These are phyloP conservation scores for Solanum tarijense DNA, from an alignment of 257 asterid species.

Conservation along the genomic window DNA sequence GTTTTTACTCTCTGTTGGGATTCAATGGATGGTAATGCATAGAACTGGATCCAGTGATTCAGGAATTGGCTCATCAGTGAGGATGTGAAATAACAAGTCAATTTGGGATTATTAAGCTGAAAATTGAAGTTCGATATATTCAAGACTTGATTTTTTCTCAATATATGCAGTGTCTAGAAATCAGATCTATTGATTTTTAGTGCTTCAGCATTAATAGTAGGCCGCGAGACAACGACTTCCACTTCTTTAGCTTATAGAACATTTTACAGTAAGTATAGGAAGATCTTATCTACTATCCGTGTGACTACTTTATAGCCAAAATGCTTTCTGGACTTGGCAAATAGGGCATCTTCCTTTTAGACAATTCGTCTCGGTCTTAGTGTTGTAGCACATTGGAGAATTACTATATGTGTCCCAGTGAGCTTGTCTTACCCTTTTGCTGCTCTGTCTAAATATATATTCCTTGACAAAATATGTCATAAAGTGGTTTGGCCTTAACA, in stretches of 20 bases:
- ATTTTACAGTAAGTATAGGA: not conserved
- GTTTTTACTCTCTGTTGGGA: not conserved
- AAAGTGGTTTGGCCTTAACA: not conserved
- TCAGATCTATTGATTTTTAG: not conserved
- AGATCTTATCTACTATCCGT: not conserved
- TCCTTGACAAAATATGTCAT: not conserved
- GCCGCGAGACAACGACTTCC: not conserved
- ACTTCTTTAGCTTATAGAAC: not conserved
- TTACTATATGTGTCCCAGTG: not conserved
- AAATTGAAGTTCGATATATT: not conserved
- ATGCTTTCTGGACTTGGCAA: not conserved
- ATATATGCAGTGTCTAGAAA: not conserved
- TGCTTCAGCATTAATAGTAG: not conserved
- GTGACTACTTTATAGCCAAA: not conserved
- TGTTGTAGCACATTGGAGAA: not conserved
- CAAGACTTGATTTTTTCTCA: not conserved
- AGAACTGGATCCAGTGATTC: not conserved
- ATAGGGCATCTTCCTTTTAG: not conserved
- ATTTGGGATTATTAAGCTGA: not conserved
- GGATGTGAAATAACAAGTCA: not conserved
- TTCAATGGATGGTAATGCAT: not conserved
- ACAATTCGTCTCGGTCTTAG: not conserved
- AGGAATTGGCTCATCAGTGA: not conserved
- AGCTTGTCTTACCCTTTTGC: not conserved
- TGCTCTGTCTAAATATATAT: not conserved